These are phyloP conservation scores for Sporothrix brasiliensis DNA, from an alignment of 2,329 filamentous ascomycete species.

Conservation along the genomic window DNA sequence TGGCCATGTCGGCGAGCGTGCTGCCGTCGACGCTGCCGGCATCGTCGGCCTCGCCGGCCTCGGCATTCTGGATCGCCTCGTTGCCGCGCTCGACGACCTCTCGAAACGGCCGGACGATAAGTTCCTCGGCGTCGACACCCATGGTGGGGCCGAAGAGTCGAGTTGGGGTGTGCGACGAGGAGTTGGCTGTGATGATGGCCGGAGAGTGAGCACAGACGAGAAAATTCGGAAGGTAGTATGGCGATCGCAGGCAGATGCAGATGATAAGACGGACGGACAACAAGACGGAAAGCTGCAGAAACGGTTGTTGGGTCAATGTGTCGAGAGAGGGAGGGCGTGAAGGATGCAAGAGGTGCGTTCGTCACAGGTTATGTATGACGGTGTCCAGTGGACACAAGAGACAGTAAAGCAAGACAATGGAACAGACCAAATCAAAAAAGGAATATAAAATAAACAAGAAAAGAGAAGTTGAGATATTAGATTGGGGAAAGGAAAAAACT, in stretches of 20 bases:
- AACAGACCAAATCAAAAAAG: too few species aligned
- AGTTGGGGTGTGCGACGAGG: not conserved
- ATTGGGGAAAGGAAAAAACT: not conserved
- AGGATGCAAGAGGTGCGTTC: not conserved
- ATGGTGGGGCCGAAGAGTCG: constrained; percentile 31
- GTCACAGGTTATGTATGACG: not conserved
- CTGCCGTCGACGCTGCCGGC: constrained; percentile 36
- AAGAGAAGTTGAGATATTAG: too few species aligned
- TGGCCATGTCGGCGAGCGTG: constrained; percentile 40
- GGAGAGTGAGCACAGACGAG: not conserved
- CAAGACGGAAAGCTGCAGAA: not conserved
- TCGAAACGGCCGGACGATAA: constrained; percentile 45
- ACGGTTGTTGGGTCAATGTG: not conserved
- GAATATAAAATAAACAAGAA: too few species aligned
- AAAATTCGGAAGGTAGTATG: not conserved
- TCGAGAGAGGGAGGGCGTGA: too few species aligned
- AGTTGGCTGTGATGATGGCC: not conserved
- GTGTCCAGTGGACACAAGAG: not conserved
- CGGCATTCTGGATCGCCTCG: constrained; percentile 44
- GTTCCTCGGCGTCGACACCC: constrained; percentile 40
- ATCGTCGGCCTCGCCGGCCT: constrained; percentile 32
- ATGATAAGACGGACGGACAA: not conserved
- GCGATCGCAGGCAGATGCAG: constrained; percentile 11
- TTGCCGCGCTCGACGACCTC: constrained; percentile 48
- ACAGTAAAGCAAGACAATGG: too few species aligned